Evolutionary conservation across 2,329 filamentous ascomycete species (phyloP).

Genomic region (Neoscytalidium dimidiatum): DNA sequence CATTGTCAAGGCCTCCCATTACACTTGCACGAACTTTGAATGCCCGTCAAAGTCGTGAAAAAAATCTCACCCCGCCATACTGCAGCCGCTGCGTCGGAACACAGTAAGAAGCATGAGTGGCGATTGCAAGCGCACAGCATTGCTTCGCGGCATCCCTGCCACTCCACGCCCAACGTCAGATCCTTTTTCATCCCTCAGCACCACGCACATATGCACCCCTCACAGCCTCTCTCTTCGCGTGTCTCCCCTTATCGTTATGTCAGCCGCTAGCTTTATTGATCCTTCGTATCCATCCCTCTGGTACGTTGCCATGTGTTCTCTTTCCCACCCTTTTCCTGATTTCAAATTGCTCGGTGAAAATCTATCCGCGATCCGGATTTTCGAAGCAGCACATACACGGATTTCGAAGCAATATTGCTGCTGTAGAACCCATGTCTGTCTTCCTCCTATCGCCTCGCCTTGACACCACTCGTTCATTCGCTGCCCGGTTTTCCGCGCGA

Average conservation of each 20-base stretch:
- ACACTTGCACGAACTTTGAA: background rate
- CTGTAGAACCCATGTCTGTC: background rate
- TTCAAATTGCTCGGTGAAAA: background rate
- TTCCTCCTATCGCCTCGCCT: background rate
- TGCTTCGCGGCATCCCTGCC: background rate
- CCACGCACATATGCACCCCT: background rate
- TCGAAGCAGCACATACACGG: background rate
- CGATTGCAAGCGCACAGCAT: background rate
- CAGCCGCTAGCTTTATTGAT: background rate
- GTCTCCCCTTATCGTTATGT: background rate
- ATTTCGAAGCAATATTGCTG: background rate
- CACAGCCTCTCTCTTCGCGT: background rate
- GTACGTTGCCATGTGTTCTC: background rate
- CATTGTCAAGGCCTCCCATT: background rate
- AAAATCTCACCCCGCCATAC: background rate
- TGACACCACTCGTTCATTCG: background rate
- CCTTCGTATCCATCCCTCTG: background rate
- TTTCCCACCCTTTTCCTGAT: background rate
- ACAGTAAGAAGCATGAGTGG: slow-evolving; percentile 10
- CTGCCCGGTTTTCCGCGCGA: background rate
- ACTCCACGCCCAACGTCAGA: slow-evolving; percentile 8
- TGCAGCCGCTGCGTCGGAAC: background rate
- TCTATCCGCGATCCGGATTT: background rate
- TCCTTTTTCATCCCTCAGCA: background rate
- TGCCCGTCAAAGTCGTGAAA: slow-evolving; percentile 1